A percentile compares a stretch with the other conserved stretches of the same genome.
Conservation (phyloP, 1,284 basidiomycete genomes). For the Neolentinus lepideus region DNA sequence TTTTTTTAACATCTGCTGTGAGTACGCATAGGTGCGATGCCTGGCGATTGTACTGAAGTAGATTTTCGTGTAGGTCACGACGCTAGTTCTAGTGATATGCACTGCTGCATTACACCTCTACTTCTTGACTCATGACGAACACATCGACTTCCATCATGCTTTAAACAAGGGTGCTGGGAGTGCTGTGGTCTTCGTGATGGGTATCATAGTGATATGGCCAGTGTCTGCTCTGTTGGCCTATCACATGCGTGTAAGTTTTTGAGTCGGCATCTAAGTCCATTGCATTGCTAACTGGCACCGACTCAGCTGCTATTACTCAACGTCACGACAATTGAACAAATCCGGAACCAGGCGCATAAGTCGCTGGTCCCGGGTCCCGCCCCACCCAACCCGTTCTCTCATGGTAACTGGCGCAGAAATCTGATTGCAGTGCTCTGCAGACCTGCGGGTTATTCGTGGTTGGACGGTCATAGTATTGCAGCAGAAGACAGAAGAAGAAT, state of each 20-base stretch:
- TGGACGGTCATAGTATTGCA: conserved; percentile 44
- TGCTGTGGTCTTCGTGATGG: conserved; percentile 69
- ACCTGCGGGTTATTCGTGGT: conserved; percentile 65
- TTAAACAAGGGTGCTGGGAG: conserved; percentile 62
- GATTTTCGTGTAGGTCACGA: conserved; percentile 42
- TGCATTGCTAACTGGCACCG: conserved; percentile 7
- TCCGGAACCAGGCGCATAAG: conserved; percentile 75
- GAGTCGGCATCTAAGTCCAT: conserved; percentile 5
- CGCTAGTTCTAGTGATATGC: conserved; percentile 68
- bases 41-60: conserved; percentile 3
- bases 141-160: conserved; percentile 49
- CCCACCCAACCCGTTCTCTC: conserved; percentile 74
- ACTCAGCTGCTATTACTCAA: conserved; percentile 71
- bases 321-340: conserved; percentile 90
- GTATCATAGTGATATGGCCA: conserved; percentile 72
- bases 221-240: conserved; percentile 74
- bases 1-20: conserved; percentile 67
- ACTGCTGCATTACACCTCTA: conserved; percentile 81
- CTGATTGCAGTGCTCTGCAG: conserved; percentile 63
- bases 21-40: conserved; percentile 24
- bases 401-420: conserved; percentile 66
- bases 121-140: conserved; percentile 49
- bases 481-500: conserved; percentile 63
- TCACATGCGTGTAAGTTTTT: conserved; percentile 68
- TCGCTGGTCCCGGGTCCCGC: conserved; percentile 49